Evolutionary conservation across 2,329 filamentous ascomycete genomes (phyloP), one percentile per base, ranked within the genome.

Genomic region (Penicillium verrucosum): DNA sequence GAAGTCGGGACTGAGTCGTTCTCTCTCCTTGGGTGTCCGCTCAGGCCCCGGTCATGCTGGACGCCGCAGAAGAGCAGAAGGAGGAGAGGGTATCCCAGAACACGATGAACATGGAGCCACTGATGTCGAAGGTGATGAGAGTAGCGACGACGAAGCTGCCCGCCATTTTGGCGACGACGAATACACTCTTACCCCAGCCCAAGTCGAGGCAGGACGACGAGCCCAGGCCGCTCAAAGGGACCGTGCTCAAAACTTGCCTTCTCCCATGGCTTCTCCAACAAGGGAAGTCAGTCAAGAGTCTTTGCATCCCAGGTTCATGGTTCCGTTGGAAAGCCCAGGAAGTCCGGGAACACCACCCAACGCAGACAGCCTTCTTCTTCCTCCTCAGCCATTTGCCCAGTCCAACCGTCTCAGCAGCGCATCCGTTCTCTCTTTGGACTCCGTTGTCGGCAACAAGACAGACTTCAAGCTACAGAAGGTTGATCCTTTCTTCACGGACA

Each of bases 401-500:
- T 61, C 68, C 34, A 70, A 74, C 52, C 66, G 71, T 48, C 68
- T 73, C 54, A 76, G 75, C 63, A 75, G 69, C 60, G 72, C 73
- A 40, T 82, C 80, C 5, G 74, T 78, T 16, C 77, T 87, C 34
- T 85, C 82, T 23, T 75, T 85, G 4, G 77, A 84, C 50, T 78
- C 78, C 6, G 79, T 87, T 27, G 78, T 86, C 27, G 82, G 84
- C 14, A 82, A 83, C 56, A 84, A 85, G 68, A 81, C 81, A 51
- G 81, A 86, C 65, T 85, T 82, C 69, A 81, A 82, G 60, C 78
- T 87, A 23, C 85, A 88, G 66, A 84, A 87, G 59, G 83, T 88
- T 1, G 84, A 86, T 65, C 85, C 85, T 4, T 85, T 85, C 75
- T 89, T 89, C 73, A 87, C 81, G 11, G 85, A 88, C 67, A 79